These are phyloP conservation scores for Rhizoclosmatium sp. DNA, from an alignment of 192 early-diverging fungal genomes.

Conservation along the genomic window DNA sequence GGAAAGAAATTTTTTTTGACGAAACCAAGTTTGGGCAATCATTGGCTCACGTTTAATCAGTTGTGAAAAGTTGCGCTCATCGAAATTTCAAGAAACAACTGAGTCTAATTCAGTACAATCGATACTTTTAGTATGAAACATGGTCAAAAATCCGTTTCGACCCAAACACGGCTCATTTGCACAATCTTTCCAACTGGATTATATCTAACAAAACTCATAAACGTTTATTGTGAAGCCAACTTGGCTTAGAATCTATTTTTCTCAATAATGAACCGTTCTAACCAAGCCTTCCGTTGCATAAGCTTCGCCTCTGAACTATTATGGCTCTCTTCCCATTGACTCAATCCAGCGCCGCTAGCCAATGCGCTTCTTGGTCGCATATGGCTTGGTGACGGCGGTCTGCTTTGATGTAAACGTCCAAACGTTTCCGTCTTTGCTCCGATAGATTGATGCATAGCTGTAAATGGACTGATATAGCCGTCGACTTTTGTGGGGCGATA, in stretches of 20 bases:
- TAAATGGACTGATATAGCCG: slow-evolving; percentile 9
- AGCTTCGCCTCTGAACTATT: neutral
- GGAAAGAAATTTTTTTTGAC: too few species aligned
- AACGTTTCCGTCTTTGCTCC: neutral
- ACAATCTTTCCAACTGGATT: too few species aligned
- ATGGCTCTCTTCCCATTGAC: slow-evolving; percentile 3
- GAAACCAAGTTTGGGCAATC: too few species aligned
- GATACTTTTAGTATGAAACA: too few species aligned
- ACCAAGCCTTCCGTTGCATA: slow-evolving; percentile 21
- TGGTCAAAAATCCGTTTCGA: too few species aligned
- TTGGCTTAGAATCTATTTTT: neutral
- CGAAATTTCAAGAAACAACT: too few species aligned
- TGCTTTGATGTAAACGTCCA: neutral
- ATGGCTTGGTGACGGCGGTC: neutral
- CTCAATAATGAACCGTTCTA: slow-evolving; percentile 23
- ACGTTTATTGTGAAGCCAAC: neutral
- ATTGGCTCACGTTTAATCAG: too few species aligned
- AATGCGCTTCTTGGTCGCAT: neutral
- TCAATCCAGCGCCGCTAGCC: neutral
- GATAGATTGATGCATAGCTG: neutral
- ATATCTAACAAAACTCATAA: neutral
- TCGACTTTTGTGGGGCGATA: neutral
- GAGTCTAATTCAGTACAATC: too few species aligned
- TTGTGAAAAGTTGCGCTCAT: too few species aligned
- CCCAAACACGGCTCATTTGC: too few species aligned